Evolutionary conservation across 139 green algal species (phyloP), one percentile per base, ranked within the genome.

Genomic region (Coelastrella sp.): DNA sequence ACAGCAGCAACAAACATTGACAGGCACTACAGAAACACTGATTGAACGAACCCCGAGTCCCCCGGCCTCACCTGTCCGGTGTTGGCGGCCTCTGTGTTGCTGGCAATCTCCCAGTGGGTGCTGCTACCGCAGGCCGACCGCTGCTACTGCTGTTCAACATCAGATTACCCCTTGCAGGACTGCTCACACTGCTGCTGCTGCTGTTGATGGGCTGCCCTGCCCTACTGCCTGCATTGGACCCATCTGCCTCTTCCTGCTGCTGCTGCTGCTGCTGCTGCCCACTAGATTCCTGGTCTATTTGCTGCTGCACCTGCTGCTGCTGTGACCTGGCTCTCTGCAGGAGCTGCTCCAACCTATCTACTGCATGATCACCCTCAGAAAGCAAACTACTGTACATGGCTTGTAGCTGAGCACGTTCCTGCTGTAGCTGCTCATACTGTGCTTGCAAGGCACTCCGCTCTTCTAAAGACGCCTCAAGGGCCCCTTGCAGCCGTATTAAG

Each of bases 261-360:
- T 88, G 83, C 83, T 88, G 83, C 83, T 88, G 83, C 65, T 88
- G 83, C 83, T 87, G 81, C 61, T 47, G n/a, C 76, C 13, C 22
- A 47, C 22, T 3, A 60, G 2, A 7, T 58, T 59, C 78, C 11
- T 20, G 2, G 7, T 19, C 16, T 20, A 20, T 23, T 66, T 58
- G 65, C 47, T 78, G 22, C 66, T 88, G 83, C 83, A 68, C 23
- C 83, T 80, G 66, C 68, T 88, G 83, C 56, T 80, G 83, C 6
- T 19, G 83, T n/a, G 13, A 3, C 16, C 68, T 61, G 20, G 54
- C 64, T 22, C 16, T 60, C 8, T n/a, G 20, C 64, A 86, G 10
- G 14, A 87, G 64, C 17, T n/a, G 16, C 68, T 80, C 83, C 57
- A 88, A 54, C 60, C 83, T 5, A 5, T 10, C 32, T 19, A 60